Evolutionary conservation across 2,329 filamentous ascomycete species (phyloP), one percentile per base, ranked within the genome.

Genomic region (Phyllosticta capitalensis): DNA sequence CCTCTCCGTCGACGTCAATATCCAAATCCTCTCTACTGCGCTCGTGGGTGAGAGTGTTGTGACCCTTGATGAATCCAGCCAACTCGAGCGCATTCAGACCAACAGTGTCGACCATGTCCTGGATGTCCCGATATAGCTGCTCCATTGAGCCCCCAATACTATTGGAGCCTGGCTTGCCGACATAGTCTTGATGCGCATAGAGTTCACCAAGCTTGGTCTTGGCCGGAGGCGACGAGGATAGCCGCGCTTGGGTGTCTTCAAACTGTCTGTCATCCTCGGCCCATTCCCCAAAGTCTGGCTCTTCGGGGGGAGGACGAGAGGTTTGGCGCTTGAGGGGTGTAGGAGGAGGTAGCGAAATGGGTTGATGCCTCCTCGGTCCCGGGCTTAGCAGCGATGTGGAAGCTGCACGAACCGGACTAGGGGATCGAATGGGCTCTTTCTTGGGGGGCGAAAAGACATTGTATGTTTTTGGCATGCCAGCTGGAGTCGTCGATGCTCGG

Each of bases 21-120:
- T 78, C 75, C 1, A 96, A 78, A 63, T 95, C 86, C 55, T 86
- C 78, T 62, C 82, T 81, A 7, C 77, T 81, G 30, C 88, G 81
- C 38, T 83, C 76, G 55, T 84, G 76, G 12, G 78, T 78, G 17
- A 45, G 55, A 10, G 78, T 78, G 7, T 33, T 61, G 65, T 95
- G 88, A 7, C 87, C 89, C 59, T 82, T 79, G 51, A 92, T 73
- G 66, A 82, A 86, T 0, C 79, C 76, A 20, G 78, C 73, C 50
- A 87, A 67, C 7, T 80, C 84, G 17, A 92, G 82, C 5, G 89
- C 84, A 69, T 97, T 97, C 55, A 96, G 81, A 9, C 92, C 92
- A 49, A 97, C 77, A 0, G 89, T 92, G 67, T 96, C 90, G 51
- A 99, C 86, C 94, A 97, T 99, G 12, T 89, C 89, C 71, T 94